These are phyloP conservation scores for Candida berthetii DNA, from an alignment of 805 yeast species.

Conservation along the genomic window DNA sequence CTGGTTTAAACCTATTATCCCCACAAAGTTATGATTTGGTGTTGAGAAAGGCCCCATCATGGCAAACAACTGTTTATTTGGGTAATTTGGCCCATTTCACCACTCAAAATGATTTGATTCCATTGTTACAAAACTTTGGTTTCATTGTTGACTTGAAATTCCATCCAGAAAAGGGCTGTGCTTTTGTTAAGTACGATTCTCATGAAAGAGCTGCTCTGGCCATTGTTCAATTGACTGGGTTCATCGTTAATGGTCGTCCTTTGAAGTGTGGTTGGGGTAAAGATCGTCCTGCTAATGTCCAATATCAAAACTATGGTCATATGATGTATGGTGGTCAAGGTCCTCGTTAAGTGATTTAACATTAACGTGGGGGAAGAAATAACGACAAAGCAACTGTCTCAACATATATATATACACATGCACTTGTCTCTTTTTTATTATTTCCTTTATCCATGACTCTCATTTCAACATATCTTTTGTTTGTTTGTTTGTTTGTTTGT, in stretches of 20 bases:
- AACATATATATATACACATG: no score
- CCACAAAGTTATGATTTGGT: constrained; percentile 67
- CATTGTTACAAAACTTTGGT: constrained; percentile 74
- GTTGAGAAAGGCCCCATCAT: constrained; percentile 70
- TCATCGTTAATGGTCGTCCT: constrained; percentile 68
- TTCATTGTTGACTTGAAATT: constrained; percentile 75
- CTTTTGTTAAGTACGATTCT: constrained; percentile 80
- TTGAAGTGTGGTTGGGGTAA: constrained; percentile 88
- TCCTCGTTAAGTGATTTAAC: background rate
- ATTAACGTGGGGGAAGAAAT: no score
- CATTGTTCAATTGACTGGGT: constrained; percentile 70
- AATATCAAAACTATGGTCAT: constrained; percentile 16
- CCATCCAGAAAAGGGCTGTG: constrained; percentile 80
- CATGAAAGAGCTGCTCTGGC: constrained; percentile 90
- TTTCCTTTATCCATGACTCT: no score
- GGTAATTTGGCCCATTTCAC: constrained; percentile 81
- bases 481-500: no score
- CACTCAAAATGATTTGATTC: constrained; percentile 65
- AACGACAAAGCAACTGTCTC: no score
- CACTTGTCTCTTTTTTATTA: no score
- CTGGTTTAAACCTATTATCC: constrained; percentile 9
- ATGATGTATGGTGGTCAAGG: constrained; percentile 4
- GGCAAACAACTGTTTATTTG: constrained; percentile 82
- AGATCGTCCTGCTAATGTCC: constrained; percentile 33
- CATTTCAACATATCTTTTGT: no score